Base-by-base conservation (phyloP, 169 alveolate genomes). In the Plasmodium yoelii region DNA sequence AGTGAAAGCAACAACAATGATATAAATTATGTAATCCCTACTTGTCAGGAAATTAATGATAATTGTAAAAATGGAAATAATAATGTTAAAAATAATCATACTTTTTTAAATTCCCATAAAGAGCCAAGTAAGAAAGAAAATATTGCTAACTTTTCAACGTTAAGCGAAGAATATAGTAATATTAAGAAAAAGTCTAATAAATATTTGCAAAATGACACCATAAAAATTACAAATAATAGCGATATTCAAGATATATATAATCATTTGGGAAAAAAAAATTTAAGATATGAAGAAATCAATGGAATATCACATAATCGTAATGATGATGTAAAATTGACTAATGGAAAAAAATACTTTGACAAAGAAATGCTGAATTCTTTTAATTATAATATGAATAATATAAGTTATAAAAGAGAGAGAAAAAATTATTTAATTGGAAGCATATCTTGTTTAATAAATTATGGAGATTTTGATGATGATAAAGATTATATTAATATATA, bases 401-500 rank as follows among this genome's bases (percentile, higher is more conserved):
- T 4, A 34, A 34, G 42, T 34, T 34, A 34, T 34, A 28, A 39
- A 24, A 67, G 51, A 55, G 19, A 53, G 22, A 67, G 68, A 82
- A 67, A 57, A 53, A 70, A 82, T 67, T 82, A 82, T 70, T 60
- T 82, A 47, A 60, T 82, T n/a, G 90, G 90, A 19, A 34, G 84
- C 69, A 59, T 82, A 57, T 82, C 90, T 15, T 34, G 67, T 18
- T 59, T 82, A 61, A 82, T 82, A 18, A 82, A 82, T 47, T 82
- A 82, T 49, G 56, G 68, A 28, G 82, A 82, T 53, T 51, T 19
- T 53, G 18, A 26, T 39, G 68, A 82, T 47, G 90, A 82, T 67
- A 82, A 82, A 49, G 90, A 82, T 82, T 82, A 53, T 67, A 67
- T 46, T 46, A 82, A 82, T 67, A 82, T 82, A 67, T 82, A 42